phyloP scores from a whole-genome alignment of 305 asterid species.

The Fraxinus greggii region DNA sequence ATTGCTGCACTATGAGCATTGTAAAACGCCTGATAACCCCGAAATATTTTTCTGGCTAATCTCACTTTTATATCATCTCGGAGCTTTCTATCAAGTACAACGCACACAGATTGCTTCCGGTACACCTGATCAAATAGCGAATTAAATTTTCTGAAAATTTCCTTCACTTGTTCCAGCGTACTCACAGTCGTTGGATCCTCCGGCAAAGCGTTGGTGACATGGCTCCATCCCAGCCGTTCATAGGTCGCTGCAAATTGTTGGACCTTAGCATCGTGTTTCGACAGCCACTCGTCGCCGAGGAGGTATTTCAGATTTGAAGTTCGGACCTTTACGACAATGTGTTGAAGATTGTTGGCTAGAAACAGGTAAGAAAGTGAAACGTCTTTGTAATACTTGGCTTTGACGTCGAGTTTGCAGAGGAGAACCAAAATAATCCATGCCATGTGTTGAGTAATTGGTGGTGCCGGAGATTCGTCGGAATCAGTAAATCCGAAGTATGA shows the following conservation, averaged over 20 bases:
- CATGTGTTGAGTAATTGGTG: constrained; percentile 46
- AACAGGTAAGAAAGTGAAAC: constrained; percentile 56
- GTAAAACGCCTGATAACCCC: constrained; percentile 55
- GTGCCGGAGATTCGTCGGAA: constrained; percentile 47
- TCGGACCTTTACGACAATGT: constrained; percentile 56
- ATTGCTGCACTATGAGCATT: constrained; percentile 28
- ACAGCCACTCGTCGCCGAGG: constrained; percentile 72
- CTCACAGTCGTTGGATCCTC: constrained; percentile 37
- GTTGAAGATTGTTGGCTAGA: constrained; percentile 73
- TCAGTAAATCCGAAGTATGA: constrained; percentile 52
- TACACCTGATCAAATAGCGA: constrained; percentile 62
- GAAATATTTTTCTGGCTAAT: constrained; percentile 45
- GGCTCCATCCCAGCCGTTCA: constrained; percentile 77
- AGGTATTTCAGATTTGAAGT: constrained; percentile 60
- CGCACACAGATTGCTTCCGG: constrained; percentile 52
- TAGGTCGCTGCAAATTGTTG: constrained; percentile 53
- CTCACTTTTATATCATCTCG: constrained; percentile 56
- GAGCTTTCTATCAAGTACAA: constrained; percentile 56
- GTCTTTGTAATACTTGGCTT: constrained; percentile 68
- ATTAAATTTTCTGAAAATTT: constrained; percentile 57
- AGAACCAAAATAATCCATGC: constrained; percentile 66
- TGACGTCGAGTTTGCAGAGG: constrained; percentile 65
- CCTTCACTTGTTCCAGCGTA: constrained; percentile 41
- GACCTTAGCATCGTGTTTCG: constrained; percentile 56
- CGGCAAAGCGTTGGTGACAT: constrained; percentile 55